These are phyloP conservation scores for Paraglomus occultum DNA, from an alignment of 192 early-diverging fungal species.

Conservation along the genomic window DNA sequence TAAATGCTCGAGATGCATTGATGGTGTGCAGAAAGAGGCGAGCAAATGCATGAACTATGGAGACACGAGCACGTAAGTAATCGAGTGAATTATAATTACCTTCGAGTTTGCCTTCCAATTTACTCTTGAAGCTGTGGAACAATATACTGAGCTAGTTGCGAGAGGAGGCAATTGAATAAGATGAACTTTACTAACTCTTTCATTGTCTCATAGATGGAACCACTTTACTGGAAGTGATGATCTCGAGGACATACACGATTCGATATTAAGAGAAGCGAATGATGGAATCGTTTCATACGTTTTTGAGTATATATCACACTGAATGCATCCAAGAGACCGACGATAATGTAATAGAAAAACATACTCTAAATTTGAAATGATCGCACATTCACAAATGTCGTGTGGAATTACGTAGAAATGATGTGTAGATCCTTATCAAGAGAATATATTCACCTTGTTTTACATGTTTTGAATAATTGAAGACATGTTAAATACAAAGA, in stretches of 20 bases:
- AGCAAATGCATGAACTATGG: conserved; percentile 66
- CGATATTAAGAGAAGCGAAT: conserved; percentile 58
- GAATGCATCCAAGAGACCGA: not conserved
- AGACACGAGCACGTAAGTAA: conserved; percentile 64
- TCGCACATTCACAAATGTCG: too few relatives aligned
- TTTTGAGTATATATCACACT: conserved; percentile 76
- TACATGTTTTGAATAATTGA: too few relatives aligned
- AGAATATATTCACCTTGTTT: too few relatives aligned
- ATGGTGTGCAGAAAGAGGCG: conserved; percentile 72
- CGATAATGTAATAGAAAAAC: too few relatives aligned
- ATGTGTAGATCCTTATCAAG: too few relatives aligned
- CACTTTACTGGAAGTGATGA: conserved; percentile 61
- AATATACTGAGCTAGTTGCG: too few relatives aligned
- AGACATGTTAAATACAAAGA: too few relatives aligned
- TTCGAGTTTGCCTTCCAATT: too few relatives aligned
- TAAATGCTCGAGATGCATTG: conserved; percentile 88
- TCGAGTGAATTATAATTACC: too few relatives aligned
- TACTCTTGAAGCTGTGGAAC: too few relatives aligned
- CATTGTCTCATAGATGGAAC: conserved; percentile 59
- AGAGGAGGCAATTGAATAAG: not conserved
- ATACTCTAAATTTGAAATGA: too few relatives aligned
- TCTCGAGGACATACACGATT: conserved; percentile 57
- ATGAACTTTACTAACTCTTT: not conserved
- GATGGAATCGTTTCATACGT: conserved; percentile 68
- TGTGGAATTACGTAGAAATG: too few relatives aligned